Base-by-base conservation (phyloP, 208 protist species). In the Wallacemonas collosoma region DNA sequence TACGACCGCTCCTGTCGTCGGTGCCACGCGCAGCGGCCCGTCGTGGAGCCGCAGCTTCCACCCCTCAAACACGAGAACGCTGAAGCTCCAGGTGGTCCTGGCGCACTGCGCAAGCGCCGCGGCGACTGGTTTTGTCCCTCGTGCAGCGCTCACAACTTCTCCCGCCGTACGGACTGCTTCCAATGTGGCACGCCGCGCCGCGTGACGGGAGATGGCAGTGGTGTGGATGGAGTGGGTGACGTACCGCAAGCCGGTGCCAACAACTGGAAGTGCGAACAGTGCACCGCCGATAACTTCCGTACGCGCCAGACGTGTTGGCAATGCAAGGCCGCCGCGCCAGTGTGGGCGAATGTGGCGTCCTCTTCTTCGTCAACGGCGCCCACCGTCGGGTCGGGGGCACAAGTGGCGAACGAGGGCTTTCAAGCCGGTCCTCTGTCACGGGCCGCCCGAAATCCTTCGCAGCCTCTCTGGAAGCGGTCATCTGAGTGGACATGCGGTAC, bases 261-360 rank as follows among this genome's bases (percentile, higher is more conserved):
- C 75, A 96, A 96, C 71, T 96, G 91, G 89, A 83, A 83, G 44
- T 96, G 91, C 62, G 17, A 73, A 14, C 75, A 87, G 38, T 96
- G 91, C 64, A 80, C 89, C 40, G 75, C 91, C 0, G 91, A 87
- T 71, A 96, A 96, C 76, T 96, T 96, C 77, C 85, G 91, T 39
- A 96, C 91, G 14, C 87, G 91, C 35, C 65, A 68, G 43, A 75
- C 71, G 57, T 96, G 91, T 71, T 96, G 91, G 91, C 89, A 96
- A 75, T 96, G 91, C 61, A 72, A 69, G 38, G 3, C 50, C 4
- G 40, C 5, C 40, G 60, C 60, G 6, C 60, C 50, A 5, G 64
- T 39, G 48, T 69, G 85, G 82, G 2, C 60, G 3, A 38, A 8
- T 26, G 60, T 12, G 38, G 3, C 15, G 60, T 0, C 8, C 45